Evolutionary conservation across 2,329 filamentous ascomycete genomes (phyloP), one percentile per base, ranked within the genome.

Genomic region (Metarhizium sp.): DNA sequence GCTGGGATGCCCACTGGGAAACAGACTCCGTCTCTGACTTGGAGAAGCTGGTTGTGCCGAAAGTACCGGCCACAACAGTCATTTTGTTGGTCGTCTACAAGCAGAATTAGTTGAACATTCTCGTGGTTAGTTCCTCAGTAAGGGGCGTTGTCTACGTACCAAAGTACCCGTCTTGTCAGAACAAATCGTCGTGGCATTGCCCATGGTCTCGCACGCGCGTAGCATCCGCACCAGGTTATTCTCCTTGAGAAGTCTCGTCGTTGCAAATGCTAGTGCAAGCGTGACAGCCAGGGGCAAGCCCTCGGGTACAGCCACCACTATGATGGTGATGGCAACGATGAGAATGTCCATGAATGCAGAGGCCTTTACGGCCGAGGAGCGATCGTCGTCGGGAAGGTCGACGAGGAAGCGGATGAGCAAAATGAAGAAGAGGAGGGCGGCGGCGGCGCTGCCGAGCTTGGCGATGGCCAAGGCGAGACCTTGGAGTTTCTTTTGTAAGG

Each of bases 381-480:
- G 66, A 25, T 61, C 47, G 62, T 80, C 83, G 40, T 72, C 63
- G 5, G 79, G 78, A 7, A 92, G 76, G 16, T 78, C 70, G 38
- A 79, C 85, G 29, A 89, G 73, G 66, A 91, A 92, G 64, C 88
- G 85, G 73, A 92, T 88, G 63, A 92, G 82, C 13, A 92, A 75
- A 29, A 90, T 86, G 53, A 90, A 72, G 66, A 94, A 92, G 20
- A 92, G 76, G 7, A 92, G 70, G 14, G 88, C 69, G 48, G 88
- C 88, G 36, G 88, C 85, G 55, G 81, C 82, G 62, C 86, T 82
- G 32, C 79, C 80, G 30, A 69, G 58, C 58, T 69, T 71, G n/a
- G 71, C 71, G 51, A 72, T 72, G 38, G 62, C 63, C 25, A 66
- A 56, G 36, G 68, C 67, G 7, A 70, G 59, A 6, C 61, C 55